These are phyloP conservation scores for Dactylella cylindrospora DNA, from an alignment of 2,329 filamentous ascomycete species.

Conservation along the genomic window DNA sequence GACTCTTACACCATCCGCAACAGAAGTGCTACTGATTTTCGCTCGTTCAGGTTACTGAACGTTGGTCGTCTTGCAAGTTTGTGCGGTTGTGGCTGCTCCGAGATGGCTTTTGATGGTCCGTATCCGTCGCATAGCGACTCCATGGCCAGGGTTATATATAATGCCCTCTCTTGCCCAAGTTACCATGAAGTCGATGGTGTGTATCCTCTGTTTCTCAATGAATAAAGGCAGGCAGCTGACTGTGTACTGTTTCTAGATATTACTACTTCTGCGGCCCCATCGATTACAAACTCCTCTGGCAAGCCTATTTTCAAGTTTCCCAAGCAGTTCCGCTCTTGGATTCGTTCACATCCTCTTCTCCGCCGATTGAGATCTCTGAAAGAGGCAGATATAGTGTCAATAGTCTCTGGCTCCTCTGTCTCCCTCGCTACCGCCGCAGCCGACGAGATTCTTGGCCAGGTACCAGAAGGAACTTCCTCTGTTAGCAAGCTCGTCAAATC, in stretches of 20 bases:
- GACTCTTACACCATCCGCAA: too few species aligned
- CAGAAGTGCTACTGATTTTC: too few species aligned
- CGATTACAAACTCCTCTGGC: neutral
- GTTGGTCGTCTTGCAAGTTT: too few species aligned
- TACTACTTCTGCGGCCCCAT: neutral
- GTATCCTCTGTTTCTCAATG: neutral
- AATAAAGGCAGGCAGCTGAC: neutral
- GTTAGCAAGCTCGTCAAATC: constrained; percentile 7
- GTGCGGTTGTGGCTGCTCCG: too few species aligned
- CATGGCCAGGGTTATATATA: constrained; percentile 25
- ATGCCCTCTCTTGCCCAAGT: constrained; percentile 27
- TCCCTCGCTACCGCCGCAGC: constrained; percentile 9
- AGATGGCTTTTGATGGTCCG: constrained; percentile 30
- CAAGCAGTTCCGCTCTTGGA: constrained; percentile 10
- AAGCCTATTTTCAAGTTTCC: constrained; percentile 12
- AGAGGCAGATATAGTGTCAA: constrained; percentile 6
- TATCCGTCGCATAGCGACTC: constrained; percentile 32
- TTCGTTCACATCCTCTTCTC: constrained; percentile 23
- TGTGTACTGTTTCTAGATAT: neutral
- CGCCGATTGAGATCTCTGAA: constrained; percentile 17
- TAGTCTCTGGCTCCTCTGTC: constrained; percentile 11
- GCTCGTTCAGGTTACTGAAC: too few species aligned
- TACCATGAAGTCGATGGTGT: constrained; percentile 26
- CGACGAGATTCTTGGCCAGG: constrained; percentile 12
- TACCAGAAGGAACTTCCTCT: constrained; percentile 19